Conservation (phyloP, 331 rosid genomes). For the Quercus lobata region DNA sequence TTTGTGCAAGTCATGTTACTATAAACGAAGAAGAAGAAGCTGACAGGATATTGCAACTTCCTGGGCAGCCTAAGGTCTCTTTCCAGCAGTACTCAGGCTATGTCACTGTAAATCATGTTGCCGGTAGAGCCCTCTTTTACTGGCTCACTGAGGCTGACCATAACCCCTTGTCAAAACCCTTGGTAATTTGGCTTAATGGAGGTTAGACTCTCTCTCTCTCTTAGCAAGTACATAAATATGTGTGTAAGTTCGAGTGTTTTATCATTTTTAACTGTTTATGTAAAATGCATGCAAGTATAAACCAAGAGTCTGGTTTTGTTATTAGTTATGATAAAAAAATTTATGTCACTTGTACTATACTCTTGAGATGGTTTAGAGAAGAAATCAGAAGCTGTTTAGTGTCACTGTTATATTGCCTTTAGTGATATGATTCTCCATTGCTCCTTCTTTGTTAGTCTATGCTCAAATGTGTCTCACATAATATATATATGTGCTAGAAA, state of each 20-base stretch:
- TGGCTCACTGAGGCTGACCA: conserved; percentile 89
- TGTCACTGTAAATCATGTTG: conserved; percentile 45
- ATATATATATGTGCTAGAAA: not conserved
- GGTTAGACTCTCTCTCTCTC: conserved; percentile 31
- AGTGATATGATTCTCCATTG: conserved; percentile 1
- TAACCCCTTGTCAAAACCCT: conserved; percentile 54
- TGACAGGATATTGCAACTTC: conserved; percentile 71
- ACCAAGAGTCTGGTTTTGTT: not conserved
- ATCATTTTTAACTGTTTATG: not conserved
- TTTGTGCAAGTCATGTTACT: conserved; percentile 3
- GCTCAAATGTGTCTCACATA: not conserved
- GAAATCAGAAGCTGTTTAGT: not conserved
- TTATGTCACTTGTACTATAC: not conserved
- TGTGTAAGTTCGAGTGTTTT: too few relatives aligned
- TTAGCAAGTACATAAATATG: not conserved
- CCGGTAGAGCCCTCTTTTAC: conserved; percentile 89
- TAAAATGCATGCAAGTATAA: not conserved
- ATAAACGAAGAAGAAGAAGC: conserved; percentile 35
- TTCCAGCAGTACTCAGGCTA: conserved; percentile 91
- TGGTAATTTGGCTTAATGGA: conserved; percentile 98
- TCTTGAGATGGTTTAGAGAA: not conserved
- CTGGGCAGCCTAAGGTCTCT: conserved; percentile 81
- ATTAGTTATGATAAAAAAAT: too few relatives aligned
- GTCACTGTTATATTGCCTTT: conserved; percentile 57
- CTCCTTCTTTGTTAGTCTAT: conserved; percentile 14